Evolutionary conservation across 179 eudicot genomes (phyloP).

Genomic region (Patellifolia procumbens): DNA sequence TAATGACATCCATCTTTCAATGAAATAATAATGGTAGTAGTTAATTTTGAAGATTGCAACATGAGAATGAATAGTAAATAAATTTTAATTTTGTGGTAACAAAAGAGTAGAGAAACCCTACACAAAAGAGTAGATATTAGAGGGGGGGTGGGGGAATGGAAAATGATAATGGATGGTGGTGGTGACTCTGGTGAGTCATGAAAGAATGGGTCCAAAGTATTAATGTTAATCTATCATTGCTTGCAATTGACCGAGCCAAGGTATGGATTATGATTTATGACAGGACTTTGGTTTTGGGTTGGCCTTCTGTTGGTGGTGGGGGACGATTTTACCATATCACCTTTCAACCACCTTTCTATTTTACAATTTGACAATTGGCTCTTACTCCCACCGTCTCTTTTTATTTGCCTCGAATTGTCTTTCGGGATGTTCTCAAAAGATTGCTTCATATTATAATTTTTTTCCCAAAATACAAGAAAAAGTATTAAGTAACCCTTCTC

Average conservation of each 20-base stretch:
- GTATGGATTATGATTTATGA: slow-evolving; percentile 8
- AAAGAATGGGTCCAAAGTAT: not conserved
- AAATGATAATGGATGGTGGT: slow-evolving; percentile 6
- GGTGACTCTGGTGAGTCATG: too few relatives aligned
- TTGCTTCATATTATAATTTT: too few relatives aligned
- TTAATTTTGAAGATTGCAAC: slow-evolving; percentile 2
- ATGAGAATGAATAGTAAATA: not conserved
- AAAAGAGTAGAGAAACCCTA: slow-evolving; percentile 1
- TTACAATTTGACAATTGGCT: too few relatives aligned
- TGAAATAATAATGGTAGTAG: not conserved
- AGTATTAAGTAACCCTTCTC: too few relatives aligned
- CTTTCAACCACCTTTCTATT: not conserved
- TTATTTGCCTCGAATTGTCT: too few relatives aligned
- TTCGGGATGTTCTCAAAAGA: too few relatives aligned
- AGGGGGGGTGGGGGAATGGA: not conserved
- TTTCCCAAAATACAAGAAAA: too few relatives aligned
- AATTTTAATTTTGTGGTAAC: not conserved
- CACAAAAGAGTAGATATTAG: not conserved
- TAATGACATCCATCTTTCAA: not conserved
- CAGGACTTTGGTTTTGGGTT: slow-evolving; percentile 3
- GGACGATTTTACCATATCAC: not conserved
- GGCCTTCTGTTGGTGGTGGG: not conserved
- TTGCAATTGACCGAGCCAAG: slow-evolving; percentile 2
- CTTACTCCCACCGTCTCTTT: too few relatives aligned
- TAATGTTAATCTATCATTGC: slow-evolving; percentile 1